Evolutionary conservation across 1,284 basidiomycete species (phyloP).

Genomic region (Ganoderma meredithae): DNA sequence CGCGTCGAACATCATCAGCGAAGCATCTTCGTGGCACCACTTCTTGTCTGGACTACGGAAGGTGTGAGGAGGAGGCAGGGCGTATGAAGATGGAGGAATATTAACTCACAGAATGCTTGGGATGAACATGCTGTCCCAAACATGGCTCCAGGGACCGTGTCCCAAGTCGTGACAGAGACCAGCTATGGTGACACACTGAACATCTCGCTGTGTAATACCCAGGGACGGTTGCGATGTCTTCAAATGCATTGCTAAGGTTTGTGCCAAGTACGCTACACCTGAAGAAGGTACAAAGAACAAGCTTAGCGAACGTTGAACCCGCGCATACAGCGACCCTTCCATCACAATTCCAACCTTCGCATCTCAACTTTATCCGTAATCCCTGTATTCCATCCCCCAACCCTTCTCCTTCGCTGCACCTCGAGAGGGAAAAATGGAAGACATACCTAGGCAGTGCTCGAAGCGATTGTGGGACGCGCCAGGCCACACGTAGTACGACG

Average conservation of each 20-base stretch:
- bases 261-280: slow-evolving; percentile 78
- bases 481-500: slow-evolving; percentile 77
- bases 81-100: background rate
- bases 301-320: background rate
- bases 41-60: slow-evolving; percentile 46
- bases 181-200: slow-evolving; percentile 72
- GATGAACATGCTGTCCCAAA: slow-evolving; percentile 74
- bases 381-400: background rate
- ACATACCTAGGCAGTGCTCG: slow-evolving; percentile 77
- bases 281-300: background rate
- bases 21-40: slow-evolving; percentile 77
- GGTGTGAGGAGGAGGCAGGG: background rate
- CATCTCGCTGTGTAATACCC: slow-evolving; percentile 68
- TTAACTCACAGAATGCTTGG: slow-evolving; percentile 58
- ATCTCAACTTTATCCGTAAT: too few relatives aligned
- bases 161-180: slow-evolving; percentile 79
- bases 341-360: too few relatives aligned
- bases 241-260: slow-evolving; percentile 64
- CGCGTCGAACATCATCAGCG: slow-evolving; percentile 76
- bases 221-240: slow-evolving; percentile 67
- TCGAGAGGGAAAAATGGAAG: slow-evolving; percentile 2
- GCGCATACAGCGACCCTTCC: too few relatives aligned
- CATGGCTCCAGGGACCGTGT: slow-evolving; percentile 79
- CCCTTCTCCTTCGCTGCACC: background rate
- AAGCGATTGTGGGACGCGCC: slow-evolving; percentile 81